Evolutionary conservation across 2,329 filamentous ascomycete genomes (phyloP).

Genomic region (Epichloe baconii): DNA sequence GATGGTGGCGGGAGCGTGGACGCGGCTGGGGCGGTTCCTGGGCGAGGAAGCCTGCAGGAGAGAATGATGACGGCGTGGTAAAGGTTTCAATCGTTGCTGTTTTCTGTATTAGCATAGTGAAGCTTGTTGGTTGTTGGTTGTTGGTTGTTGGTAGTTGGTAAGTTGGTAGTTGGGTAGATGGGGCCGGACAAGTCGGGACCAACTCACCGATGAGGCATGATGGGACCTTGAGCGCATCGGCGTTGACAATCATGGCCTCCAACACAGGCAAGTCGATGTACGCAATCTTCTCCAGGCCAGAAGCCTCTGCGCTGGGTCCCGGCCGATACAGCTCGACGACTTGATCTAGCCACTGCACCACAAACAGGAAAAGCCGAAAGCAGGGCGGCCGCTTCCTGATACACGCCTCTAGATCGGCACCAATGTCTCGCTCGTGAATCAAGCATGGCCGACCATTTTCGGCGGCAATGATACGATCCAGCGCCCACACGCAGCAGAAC

Average conservation of each 20-base stretch:
- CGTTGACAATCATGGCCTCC: slow-evolving; percentile 43
- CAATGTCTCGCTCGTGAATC: slow-evolving; percentile 48
- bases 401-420: slow-evolving; percentile 37
- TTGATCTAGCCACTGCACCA: slow-evolving; percentile 42
- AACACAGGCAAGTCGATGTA: slow-evolving; percentile 43
- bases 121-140: no score
- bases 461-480: slow-evolving; percentile 46
- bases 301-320: slow-evolving; percentile 26
- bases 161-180: neutral
- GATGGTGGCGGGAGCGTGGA: slow-evolving; percentile 32
- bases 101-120: neutral
- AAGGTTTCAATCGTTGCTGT: slow-evolving; percentile 44
- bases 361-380: slow-evolving; percentile 43
- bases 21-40: slow-evolving; percentile 24
- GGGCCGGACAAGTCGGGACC: neutral
- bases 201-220: slow-evolving; percentile 35
- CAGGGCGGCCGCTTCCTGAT: slow-evolving; percentile 37
- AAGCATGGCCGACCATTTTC: slow-evolving; percentile 47
- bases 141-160: no score
- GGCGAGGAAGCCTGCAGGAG: slow-evolving; percentile 41
- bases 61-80: slow-evolving; percentile 53
- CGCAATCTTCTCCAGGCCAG: slow-evolving; percentile 28
- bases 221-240: slow-evolving; percentile 35
- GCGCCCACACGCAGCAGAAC: slow-evolving; percentile 47
- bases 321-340: slow-evolving; percentile 50